phyloP scores from a whole-genome alignment of 2,329 filamentous ascomycete genomes.

The Hypoxylon sp. region DNA sequence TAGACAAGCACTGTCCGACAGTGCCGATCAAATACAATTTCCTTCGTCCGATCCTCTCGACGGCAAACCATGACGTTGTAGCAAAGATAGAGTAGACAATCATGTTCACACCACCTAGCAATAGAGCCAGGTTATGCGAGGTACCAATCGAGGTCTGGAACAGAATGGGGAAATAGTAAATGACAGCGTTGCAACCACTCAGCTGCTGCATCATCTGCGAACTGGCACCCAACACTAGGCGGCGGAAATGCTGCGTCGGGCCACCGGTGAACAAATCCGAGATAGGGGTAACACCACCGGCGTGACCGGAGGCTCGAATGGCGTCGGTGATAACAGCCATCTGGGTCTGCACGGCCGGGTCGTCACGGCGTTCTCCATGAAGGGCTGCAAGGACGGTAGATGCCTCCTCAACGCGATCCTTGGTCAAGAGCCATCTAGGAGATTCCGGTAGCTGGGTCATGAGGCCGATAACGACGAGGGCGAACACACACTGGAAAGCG shows the following conservation, averaged over 20 bases:
- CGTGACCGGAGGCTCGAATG: constrained; percentile 53
- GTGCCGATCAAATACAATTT: constrained; percentile 63
- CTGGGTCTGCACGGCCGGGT: constrained; percentile 61
- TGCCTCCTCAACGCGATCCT: constrained; percentile 66
- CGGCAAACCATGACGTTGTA: constrained; percentile 60
- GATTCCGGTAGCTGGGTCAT: constrained; percentile 66
- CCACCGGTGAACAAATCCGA: constrained; percentile 70
- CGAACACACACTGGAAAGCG: constrained; percentile 61
- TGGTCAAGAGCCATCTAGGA: constrained; percentile 64
- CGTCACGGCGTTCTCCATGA: constrained; percentile 66
- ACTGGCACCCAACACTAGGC: constrained; percentile 72
- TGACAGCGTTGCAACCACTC: constrained; percentile 71
- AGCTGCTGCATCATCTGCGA: constrained; percentile 75
- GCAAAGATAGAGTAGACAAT: constrained; percentile 55
- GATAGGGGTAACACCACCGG: constrained; percentile 52
- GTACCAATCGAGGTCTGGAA: constrained; percentile 63
- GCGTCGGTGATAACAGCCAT: constrained; percentile 60
- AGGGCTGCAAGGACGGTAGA: constrained; percentile 67
- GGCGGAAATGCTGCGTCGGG: constrained; percentile 75
- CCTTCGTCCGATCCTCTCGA: constrained; percentile 63
- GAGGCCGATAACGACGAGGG: constrained; percentile 59
- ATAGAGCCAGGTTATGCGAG: constrained; percentile 62
- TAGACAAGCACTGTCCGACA: constrained; percentile 67
- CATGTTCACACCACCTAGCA: constrained; percentile 60
- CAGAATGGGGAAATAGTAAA: constrained; percentile 74